phyloP scores from a whole-genome alignment of 768 basidiomycete species.

The Pulveroboletus sp. region DNA sequence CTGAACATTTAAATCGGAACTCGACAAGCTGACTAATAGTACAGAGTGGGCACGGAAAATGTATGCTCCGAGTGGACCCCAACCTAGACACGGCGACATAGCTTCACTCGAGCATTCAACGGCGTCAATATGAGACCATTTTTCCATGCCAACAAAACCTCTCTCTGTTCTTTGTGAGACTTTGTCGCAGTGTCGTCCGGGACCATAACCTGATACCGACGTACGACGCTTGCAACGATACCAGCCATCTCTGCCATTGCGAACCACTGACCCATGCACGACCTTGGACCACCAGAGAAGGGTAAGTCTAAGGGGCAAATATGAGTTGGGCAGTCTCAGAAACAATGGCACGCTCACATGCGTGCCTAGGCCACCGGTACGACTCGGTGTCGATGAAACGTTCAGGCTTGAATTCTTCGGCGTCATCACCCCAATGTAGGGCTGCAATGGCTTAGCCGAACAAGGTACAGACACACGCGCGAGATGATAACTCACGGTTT shows the following conservation, averaged over 20 bases:
- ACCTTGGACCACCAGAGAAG: conserved; percentile 44
- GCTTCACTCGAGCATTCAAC: conserved; percentile 22
- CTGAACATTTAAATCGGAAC: too few relatives aligned
- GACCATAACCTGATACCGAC: conserved; percentile 39
- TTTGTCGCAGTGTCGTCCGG: conserved; percentile 33
- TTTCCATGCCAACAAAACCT: conserved; percentile 35
- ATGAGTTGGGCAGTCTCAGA: too few relatives aligned
- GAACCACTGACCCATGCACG: conserved; percentile 49
- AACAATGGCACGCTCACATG: conserved; percentile 33
- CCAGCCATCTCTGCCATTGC: conserved; percentile 40
- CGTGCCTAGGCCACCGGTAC: conserved; percentile 51
- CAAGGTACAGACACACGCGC: too few relatives aligned
- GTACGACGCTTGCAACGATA: conserved; percentile 41
- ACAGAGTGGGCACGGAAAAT: too few relatives aligned
- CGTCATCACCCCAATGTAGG: too few relatives aligned
- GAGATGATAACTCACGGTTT: conserved; percentile 16
- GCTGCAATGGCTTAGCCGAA: too few relatives aligned
- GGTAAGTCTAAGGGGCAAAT: conserved; percentile 32
- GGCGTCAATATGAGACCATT: conserved; percentile 37
- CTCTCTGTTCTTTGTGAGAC: conserved; percentile 33
- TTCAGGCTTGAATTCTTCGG: too few relatives aligned
- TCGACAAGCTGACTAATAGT: too few relatives aligned
- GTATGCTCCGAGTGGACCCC: too few relatives aligned
- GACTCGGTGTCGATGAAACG: conserved; percentile 35
- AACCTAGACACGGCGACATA: conserved; percentile 15